phyloP scores from a whole-genome alignment of 2,329 filamentous ascomycete genomes.

The Colletotrichum acutatum region DNA sequence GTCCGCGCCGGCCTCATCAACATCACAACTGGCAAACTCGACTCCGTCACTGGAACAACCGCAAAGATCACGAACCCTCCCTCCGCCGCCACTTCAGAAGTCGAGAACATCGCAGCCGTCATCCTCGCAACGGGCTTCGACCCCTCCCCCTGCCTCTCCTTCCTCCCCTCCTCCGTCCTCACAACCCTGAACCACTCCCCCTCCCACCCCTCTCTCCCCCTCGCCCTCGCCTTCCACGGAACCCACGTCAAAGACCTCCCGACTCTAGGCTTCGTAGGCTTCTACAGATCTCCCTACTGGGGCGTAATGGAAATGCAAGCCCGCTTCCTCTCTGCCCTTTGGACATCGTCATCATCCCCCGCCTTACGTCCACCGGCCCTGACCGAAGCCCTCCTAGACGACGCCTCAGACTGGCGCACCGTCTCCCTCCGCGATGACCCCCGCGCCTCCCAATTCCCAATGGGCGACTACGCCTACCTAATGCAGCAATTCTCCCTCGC shows the following conservation, averaged over 20 bases:
- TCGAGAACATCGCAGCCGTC: constrained; percentile 72
- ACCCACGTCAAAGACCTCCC: constrained; percentile 70
- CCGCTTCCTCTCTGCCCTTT: constrained; percentile 71
- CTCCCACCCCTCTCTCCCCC: constrained; percentile 64
- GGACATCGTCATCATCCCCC: constrained; percentile 53
- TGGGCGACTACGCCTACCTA: constrained; percentile 83
- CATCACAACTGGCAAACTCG: constrained; percentile 60
- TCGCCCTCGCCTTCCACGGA: constrained; percentile 75
- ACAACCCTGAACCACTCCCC: constrained; percentile 67
- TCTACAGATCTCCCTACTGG: constrained; percentile 89
- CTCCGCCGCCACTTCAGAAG: constrained; percentile 3
- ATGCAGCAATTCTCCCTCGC: constrained; percentile 76
- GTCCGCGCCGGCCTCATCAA: constrained; percentile 73
- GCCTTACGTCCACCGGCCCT: constrained; percentile 43
- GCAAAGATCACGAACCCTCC: constrained; percentile 47
- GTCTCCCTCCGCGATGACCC: constrained; percentile 62
- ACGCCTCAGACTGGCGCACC: constrained; percentile 58
- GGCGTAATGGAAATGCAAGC: constrained; percentile 90
- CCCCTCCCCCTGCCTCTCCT: constrained; percentile 71
- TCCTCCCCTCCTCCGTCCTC: constrained; percentile 68
- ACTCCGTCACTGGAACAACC: constrained; percentile 47
- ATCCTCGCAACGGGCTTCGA: constrained; percentile 83
- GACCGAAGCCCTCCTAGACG: constrained; percentile 52
- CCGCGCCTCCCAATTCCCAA: constrained; percentile 77
- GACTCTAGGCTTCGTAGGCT: constrained; percentile 81